phyloP scores from a whole-genome alignment of 1,284 basidiomycete species.

The Austroboletus niveus region DNA sequence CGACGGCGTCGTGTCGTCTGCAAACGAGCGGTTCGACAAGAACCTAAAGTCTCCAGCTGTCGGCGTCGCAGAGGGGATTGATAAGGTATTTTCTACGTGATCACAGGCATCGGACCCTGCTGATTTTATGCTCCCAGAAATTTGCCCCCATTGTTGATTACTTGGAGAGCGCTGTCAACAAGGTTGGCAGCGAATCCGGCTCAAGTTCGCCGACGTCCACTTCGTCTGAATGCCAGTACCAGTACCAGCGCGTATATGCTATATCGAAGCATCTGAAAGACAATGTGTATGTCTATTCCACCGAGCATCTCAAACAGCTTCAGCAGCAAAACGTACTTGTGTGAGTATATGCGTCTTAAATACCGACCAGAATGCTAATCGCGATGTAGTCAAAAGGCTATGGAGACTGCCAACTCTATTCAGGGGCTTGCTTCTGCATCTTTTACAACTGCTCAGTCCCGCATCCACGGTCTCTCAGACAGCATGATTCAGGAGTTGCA shows the following conservation, averaged over 20 bases:
- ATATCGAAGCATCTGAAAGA: constrained; percentile 63
- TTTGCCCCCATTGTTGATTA: constrained; percentile 73
- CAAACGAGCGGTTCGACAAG: constrained; percentile 67
- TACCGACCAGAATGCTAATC: constrained; percentile 10
- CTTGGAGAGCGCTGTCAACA: constrained; percentile 59
- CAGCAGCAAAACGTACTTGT: constrained; percentile 65
- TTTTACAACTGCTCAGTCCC: constrained; percentile 46
- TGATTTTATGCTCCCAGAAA: constrained; percentile 40
- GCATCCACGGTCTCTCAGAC: constrained; percentile 57
- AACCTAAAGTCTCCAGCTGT: constrained; percentile 61
- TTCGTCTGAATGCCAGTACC: constrained; percentile 51
- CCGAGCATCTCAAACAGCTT: constrained; percentile 68
- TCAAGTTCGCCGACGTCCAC: constrained; percentile 38
- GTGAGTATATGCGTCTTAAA: constrained; percentile 38
- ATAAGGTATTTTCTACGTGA: constrained; percentile 52
- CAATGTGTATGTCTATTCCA: constrained; percentile 61
- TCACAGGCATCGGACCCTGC: constrained; percentile 8
- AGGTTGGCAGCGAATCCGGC: constrained; percentile 45
- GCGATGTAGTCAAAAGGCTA: constrained; percentile 57
- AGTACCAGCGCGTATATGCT: constrained; percentile 69
- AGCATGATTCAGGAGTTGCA: constrained; percentile 63
- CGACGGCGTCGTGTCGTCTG: constrained; percentile 53
- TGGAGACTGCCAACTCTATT: constrained; percentile 63
- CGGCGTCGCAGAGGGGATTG: constrained; percentile 64
- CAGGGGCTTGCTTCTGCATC: constrained; percentile 55